Conservation (phyloP, 1,139 yeast species). For the Zygoascus hellenicus region DNA sequence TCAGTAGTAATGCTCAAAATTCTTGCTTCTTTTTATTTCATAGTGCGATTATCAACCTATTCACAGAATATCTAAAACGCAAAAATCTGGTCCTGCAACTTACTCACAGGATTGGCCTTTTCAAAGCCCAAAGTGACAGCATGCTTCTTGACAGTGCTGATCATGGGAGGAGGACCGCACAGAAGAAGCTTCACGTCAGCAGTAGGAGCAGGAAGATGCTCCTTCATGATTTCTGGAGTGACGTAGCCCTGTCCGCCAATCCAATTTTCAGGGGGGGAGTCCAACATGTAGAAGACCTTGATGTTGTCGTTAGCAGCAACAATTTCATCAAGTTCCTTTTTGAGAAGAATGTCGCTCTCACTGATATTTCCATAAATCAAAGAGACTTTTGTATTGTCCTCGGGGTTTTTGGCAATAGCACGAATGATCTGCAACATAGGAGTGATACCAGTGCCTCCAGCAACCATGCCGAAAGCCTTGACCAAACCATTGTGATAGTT, state of each 20-base stretch:
- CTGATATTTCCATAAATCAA: constrained; percentile 68
- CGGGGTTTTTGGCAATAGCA: constrained; percentile 65
- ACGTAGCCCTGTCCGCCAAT: constrained; percentile 76
- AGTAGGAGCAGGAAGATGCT: constrained; percentile 59
- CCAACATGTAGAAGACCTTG: constrained; percentile 67
- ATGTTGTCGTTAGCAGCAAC: constrained; percentile 63
- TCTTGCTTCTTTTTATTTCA: too few species aligned
- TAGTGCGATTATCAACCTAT: too few species aligned
- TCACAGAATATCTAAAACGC: constrained; percentile 46
- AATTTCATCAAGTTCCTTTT: constrained; percentile 45
- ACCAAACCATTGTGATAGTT: constrained; percentile 79
- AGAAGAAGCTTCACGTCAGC: constrained; percentile 67
- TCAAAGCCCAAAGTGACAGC: constrained; percentile 70
- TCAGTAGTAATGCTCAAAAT: too few species aligned
- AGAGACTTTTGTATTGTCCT: constrained; percentile 64
- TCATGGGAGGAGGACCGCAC: constrained; percentile 96
- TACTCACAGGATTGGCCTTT: constrained; percentile 87
- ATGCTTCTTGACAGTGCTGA: constrained; percentile 71
- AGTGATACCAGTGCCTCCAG: constrained; percentile 95
- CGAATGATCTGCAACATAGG: constrained; percentile 89
- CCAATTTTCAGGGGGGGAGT: constrained; percentile 74
- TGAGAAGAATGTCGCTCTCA: constrained; percentile 51
- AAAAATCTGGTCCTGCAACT: constrained; percentile 89
- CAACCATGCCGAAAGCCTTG: constrained; percentile 74
- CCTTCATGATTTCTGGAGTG: constrained; percentile 66